Conservation (phyloP, 768 basidiomycete species). For the Boletus speciosus region DNA sequence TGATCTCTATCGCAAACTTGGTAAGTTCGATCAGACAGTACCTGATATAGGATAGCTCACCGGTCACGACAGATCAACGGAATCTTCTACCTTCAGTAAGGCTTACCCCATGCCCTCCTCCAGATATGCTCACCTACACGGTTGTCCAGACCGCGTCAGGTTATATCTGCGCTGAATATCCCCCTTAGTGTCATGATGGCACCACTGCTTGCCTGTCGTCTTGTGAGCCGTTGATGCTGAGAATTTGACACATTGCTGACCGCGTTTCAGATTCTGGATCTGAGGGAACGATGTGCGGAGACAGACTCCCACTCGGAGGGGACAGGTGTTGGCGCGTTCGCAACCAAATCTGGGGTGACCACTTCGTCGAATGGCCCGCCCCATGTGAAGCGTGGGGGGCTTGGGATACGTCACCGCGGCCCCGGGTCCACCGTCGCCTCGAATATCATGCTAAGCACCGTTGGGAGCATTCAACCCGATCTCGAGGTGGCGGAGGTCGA, state of each 20-base stretch:
- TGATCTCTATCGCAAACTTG: slow-evolving; percentile 85
- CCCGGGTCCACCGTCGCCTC: slow-evolving; percentile 54
- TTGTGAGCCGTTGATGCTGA: slow-evolving; percentile 40
- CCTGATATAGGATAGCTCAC: slow-evolving; percentile 3
- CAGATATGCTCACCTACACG: slow-evolving; percentile 9
- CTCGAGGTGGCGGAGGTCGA: slow-evolving; percentile 53
- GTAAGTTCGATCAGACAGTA: slow-evolving; percentile 26
- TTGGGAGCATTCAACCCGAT: slow-evolving; percentile 56
- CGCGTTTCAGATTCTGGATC: slow-evolving; percentile 66
- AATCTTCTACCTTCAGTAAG: slow-evolving; percentile 82
- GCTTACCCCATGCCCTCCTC: not conserved
- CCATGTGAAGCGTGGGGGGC: slow-evolving; percentile 30
- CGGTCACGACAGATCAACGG: slow-evolving; percentile 55
- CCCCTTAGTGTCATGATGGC: slow-evolving; percentile 83
- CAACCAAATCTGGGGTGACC: slow-evolving; percentile 52
- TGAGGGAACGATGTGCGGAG: slow-evolving; percentile 78
- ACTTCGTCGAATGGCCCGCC: slow-evolving; percentile 22
- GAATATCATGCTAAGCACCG: slow-evolving; percentile 59
- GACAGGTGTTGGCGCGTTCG: slow-evolving; percentile 64
- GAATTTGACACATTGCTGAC: slow-evolving; percentile 4
- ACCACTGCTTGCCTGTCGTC: slow-evolving; percentile 74
- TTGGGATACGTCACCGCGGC: slow-evolving; percentile 48
- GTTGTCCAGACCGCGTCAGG: slow-evolving; percentile 63
- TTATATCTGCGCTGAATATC: slow-evolving; percentile 80
- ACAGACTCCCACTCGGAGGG: slow-evolving; percentile 73